These are phyloP conservation scores for Salix exigua DNA, from an alignment of 345 rosid genomes.

Conservation along the genomic window DNA sequence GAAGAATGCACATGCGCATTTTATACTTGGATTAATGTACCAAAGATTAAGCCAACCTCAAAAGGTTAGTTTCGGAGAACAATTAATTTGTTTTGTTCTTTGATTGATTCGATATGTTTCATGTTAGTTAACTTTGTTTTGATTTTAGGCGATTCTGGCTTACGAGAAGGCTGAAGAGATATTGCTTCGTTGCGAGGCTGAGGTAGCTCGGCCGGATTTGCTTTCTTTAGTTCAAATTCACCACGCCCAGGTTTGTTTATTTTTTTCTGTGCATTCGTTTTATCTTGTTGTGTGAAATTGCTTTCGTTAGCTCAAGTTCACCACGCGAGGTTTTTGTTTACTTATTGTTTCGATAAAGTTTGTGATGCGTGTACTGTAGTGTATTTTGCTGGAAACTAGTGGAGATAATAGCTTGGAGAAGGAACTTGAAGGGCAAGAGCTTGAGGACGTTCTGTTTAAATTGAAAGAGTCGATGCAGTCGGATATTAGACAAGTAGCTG, in stretches of 20 bases:
- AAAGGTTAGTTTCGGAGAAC: conserved; percentile 49
- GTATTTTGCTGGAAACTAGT: conserved; percentile 64
- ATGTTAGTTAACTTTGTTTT: conserved; percentile 6
- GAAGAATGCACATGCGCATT: conserved; percentile 94
- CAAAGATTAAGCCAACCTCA: conserved; percentile 87
- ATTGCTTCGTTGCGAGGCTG: conserved; percentile 66
- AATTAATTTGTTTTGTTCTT: background rate
- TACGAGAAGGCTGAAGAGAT: conserved; percentile 95
- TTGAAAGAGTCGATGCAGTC: conserved; percentile 66
- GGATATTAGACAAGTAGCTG: conserved; percentile 70
- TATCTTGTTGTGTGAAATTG: background rate
- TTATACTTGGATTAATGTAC: conserved; percentile 89
- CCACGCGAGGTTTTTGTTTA: background rate
- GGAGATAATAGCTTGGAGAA: conserved; percentile 59
- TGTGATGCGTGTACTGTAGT: conserved; percentile 33
- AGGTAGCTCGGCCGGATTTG: conserved; percentile 85
- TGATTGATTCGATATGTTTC: background rate
- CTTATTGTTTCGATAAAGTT: conserved; percentile 5
- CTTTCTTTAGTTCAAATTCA: conserved; percentile 90
- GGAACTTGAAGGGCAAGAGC: conserved; percentile 77
- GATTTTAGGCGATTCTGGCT: conserved; percentile 65
- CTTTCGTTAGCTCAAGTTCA: background rate
- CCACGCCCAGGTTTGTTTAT: conserved; percentile 75
- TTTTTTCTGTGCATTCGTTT: background rate
- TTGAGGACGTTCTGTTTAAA: conserved; percentile 67